Base-by-base conservation (phyloP, 1,284 basidiomycete genomes). In the Trametes hirsuta region DNA sequence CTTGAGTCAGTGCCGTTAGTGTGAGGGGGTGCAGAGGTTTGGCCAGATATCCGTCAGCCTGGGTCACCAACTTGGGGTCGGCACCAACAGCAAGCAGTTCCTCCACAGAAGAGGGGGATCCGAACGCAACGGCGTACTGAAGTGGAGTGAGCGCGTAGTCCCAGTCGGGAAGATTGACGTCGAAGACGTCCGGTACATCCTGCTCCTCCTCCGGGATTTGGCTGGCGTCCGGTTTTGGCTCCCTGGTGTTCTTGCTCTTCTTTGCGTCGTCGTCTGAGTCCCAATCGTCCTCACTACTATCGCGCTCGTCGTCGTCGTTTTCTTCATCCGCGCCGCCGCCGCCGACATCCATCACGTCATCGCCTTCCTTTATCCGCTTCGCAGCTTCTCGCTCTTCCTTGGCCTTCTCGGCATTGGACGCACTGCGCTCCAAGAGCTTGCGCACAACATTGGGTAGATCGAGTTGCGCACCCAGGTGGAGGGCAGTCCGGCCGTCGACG, bases 381-480 rank as follows among this genome's bases (percentile, higher is more conserved):
- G 72, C 72, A 39, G 61, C 66, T 36, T 63, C 67, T 44, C 68
- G 73, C 9, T 71, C 71, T 56, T 72, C 74, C 55, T 74, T 71
- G 8, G 66, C 72, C 47, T 74, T 68, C 55, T 77, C 75, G 39
- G 73, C 72, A 45, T 75, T 77, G 10, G 68, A 48, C 1, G 72
- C 74, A 66, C 81, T 85, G 59, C 76, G 76, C 61, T 81, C 78
- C 18, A 87, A 68, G 39, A 87, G 66, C 71, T 82, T 84, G 47
- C 74, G 69, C 11, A 85, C 73, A 1, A 86, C 73, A 2, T 30
- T 55, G 5, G 75, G 63, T 37, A 79, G 66, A 48, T 80, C 79
- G 55, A 75, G 71, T 64, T 84, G 81, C 1, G 81, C 83, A 3
- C 84, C 84, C 15, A 86, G 71, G 69, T 87, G 85, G 42, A 87